Conservation (phyloP, 140 eudicot species). For the Bidens hawaiensis region DNA sequence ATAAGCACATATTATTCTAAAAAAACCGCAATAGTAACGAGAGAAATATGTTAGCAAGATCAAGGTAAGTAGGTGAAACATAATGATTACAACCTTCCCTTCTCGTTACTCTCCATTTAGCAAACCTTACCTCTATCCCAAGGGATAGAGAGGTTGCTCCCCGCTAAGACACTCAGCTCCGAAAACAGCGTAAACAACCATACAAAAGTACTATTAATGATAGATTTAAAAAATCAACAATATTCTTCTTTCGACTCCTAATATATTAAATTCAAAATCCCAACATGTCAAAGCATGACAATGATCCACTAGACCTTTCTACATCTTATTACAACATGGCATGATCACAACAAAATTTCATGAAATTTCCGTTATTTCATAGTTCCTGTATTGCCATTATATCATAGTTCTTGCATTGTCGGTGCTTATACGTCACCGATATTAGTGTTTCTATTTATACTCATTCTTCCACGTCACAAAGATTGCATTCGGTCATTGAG, state of each 20-base stretch:
- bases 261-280: not conserved
- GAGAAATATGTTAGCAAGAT: not conserved
- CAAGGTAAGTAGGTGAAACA: not conserved
- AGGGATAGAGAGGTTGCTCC: no score
- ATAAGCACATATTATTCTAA: not conserved
- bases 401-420: not conserved
- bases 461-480: constrained; percentile 3
- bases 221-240: no score
- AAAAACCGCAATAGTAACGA: not conserved
- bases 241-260: not conserved
- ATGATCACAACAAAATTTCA: constrained; percentile 4
- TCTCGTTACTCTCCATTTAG: constrained; percentile 1
- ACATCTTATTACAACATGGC: not conserved
- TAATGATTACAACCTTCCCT: not conserved
- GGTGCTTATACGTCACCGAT: not conserved
- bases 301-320: constrained; percentile 1
- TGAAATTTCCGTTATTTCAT: not conserved
- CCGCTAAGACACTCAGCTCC: no score
- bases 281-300: not conserved
- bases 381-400: no score
- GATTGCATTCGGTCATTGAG: constrained; percentile 1
- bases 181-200: no score
- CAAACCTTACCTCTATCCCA: no score
- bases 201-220: no score
- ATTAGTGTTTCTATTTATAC: constrained; percentile 1